Evolutionary conservation across 139 green algal species (phyloP).

Genomic region (Asterochloris sp.): DNA sequence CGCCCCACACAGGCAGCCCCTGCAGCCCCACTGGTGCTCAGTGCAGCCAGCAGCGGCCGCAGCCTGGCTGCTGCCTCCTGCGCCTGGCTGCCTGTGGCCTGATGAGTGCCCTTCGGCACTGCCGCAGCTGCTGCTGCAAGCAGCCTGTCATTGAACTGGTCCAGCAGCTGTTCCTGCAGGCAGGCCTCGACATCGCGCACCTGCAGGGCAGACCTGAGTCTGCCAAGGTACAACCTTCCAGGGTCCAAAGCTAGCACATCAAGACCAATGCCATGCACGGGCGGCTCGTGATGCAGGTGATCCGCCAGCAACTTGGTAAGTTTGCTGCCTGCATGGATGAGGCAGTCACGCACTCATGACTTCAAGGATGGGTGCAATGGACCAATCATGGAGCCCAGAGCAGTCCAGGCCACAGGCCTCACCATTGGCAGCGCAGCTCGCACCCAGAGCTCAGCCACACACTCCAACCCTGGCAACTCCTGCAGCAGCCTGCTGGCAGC

Average conservation of each 20-base stretch:
- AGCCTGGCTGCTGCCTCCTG: constrained; percentile 22
- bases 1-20: constrained; percentile 36
- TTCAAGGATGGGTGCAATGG: background rate
- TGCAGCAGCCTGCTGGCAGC: constrained; percentile 41
- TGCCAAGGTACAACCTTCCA: no score
- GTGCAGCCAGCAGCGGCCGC: constrained; percentile 44
- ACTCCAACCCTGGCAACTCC: constrained; percentile 37
- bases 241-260: no score
- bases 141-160: constrained; percentile 41
- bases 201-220: background rate
- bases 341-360: background rate
- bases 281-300: no score
- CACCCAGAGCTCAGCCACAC: constrained; percentile 55
- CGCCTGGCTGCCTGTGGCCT: background rate
- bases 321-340: background rate
- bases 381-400: background rate
- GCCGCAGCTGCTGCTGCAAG: constrained; percentile 33
- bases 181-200: constrained; percentile 20
- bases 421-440: constrained; percentile 56
- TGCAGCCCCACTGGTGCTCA: constrained; percentile 33
- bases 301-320: no score
- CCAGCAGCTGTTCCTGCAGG: constrained; percentile 47
- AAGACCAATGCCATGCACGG: no score
- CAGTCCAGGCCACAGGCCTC: background rate
- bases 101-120: background rate